Evolutionary conservation across 2,329 filamentous ascomycete genomes (phyloP), one percentile per base, ranked within the genome.

Genomic region (Colletotrichum musicola): DNA sequence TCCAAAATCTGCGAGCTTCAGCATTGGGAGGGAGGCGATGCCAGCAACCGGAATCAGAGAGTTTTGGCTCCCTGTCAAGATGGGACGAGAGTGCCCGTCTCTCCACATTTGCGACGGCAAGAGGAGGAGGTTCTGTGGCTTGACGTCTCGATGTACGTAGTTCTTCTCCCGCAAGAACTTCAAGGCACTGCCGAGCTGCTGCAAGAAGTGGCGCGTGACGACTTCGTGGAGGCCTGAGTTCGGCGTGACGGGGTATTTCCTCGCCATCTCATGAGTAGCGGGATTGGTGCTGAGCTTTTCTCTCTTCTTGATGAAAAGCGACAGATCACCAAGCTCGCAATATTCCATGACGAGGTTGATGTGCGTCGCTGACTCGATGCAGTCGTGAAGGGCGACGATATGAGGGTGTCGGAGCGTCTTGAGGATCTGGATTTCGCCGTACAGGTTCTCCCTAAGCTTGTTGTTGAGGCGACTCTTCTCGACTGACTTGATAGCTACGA

Each of bases 291-390:
- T 87, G 53, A 98, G 88, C 76, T 91, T 93, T 69, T 95, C 90
- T 69, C 95, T 89, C 82, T 96, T 97, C 86, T 96, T 97, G 83
- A 99, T 98, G 81, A 99, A 98, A 62, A 95, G 86, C 12, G 96
- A 97, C 67, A 99, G 83, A 77, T 99, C 96, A 22, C 96, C 95
- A 47, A 99, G 88, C 77, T 97, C 94, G 82, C 96, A 98, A 81
- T 97, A 98, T 82, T 99, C 96, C 95, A 98, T 99, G 71, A 98
- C 91, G 67, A 99, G 88, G 81, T 99, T 96, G 81, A 98, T 98
- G 77, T 97, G 93, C 22, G 91, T 91, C 4, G 89, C 84, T 0
- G 93, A 92, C 80, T 98, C 95, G 79, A 95, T 88, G 83, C 95
- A 98, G 81, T 97, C 94, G 83, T 98, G 95, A 55, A 99, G 90